Conservation (phyloP, 2,329 filamentous ascomycete genomes). For the Penicillium hesseltinei region DNA sequence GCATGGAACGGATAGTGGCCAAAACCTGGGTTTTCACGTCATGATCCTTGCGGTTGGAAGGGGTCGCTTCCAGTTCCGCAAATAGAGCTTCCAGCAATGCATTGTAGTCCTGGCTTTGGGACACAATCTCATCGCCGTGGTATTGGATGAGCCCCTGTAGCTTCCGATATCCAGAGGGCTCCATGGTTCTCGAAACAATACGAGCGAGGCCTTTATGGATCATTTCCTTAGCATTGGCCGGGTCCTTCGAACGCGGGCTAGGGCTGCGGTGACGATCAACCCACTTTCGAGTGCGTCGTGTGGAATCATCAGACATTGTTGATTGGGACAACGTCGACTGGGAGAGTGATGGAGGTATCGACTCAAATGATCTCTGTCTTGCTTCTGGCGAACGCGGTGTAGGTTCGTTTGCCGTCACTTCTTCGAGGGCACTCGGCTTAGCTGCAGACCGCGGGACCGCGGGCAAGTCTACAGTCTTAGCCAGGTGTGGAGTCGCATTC, state of each 20-base stretch:
- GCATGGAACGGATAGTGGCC: slow-evolving; percentile 41
- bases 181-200: slow-evolving; percentile 38
- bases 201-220: slow-evolving; percentile 39
- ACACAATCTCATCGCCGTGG: slow-evolving; percentile 36
- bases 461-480: slow-evolving; percentile 17
- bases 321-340: slow-evolving; percentile 7
- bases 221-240: slow-evolving; percentile 37
- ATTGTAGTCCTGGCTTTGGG: slow-evolving; percentile 38
- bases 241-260: slow-evolving; percentile 41
- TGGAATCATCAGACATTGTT: slow-evolving; percentile 22
- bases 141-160: slow-evolving; percentile 42
- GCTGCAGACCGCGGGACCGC: slow-evolving; percentile 21
- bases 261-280: slow-evolving; percentile 36
- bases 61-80: slow-evolving; percentile 35
- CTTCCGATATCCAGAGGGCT: slow-evolving; percentile 45
- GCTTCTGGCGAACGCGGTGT: slow-evolving; percentile 17
- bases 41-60: slow-evolving; percentile 29
- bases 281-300: slow-evolving; percentile 35
- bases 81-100: slow-evolving; percentile 40
- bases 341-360: slow-evolving; percentile 9
- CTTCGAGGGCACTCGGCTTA: slow-evolving; percentile 37
- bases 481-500: slow-evolving; percentile 20
- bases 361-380: slow-evolving; percentile 15
- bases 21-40: slow-evolving; percentile 46
- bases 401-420: slow-evolving; percentile 41